Evolutionary conservation across 1,284 basidiomycete genomes (phyloP).

Genomic region (Phylloboletellus chloephorus): DNA sequence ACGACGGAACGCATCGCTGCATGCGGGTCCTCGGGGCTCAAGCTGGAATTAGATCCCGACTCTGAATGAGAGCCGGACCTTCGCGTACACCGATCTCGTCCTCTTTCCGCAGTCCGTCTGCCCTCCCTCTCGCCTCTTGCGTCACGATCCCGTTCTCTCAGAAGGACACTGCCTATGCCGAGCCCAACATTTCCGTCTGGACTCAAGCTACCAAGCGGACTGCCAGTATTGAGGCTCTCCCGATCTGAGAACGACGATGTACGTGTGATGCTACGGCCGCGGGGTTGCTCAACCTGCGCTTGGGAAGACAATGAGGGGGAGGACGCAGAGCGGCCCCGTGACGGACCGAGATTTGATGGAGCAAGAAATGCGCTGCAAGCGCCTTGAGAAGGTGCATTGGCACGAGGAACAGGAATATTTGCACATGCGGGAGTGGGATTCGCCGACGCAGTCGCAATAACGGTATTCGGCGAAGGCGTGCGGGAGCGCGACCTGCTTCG

Average conservation of each 20-base stretch:
- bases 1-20: slow-evolving; percentile 10
- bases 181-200: slow-evolving; percentile 46
- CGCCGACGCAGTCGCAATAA: slow-evolving; percentile 28
- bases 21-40: slow-evolving; percentile 40
- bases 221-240: slow-evolving; percentile 38
- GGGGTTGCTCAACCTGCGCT: slow-evolving; percentile 27
- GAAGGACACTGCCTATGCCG: slow-evolving; percentile 32
- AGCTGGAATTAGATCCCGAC: slow-evolving; percentile 37
- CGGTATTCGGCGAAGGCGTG: slow-evolving; percentile 37
- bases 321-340: slow-evolving; percentile 27
- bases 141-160: slow-evolving; percentile 28
- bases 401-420: slow-evolving; percentile 10
- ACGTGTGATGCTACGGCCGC: slow-evolving; percentile 55
- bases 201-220: slow-evolving; percentile 55
- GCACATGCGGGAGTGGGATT: slow-evolving; percentile 20
- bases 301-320: slow-evolving; percentile 27
- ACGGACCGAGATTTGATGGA: slow-evolving; percentile 20
- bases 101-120: slow-evolving; percentile 32
- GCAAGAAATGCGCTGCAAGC: slow-evolving; percentile 18
- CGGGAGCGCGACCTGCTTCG: slow-evolving; percentile 39
- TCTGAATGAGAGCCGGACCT: slow-evolving; percentile 33
- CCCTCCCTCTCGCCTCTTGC: slow-evolving; percentile 29
- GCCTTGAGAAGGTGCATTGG: slow-evolving; percentile 9
- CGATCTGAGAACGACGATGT: slow-evolving; percentile 47
- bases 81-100: slow-evolving; percentile 41